These are phyloP conservation scores for Solanum megistacrolobum DNA, from an alignment of 257 asterid species.

Conservation along the genomic window DNA sequence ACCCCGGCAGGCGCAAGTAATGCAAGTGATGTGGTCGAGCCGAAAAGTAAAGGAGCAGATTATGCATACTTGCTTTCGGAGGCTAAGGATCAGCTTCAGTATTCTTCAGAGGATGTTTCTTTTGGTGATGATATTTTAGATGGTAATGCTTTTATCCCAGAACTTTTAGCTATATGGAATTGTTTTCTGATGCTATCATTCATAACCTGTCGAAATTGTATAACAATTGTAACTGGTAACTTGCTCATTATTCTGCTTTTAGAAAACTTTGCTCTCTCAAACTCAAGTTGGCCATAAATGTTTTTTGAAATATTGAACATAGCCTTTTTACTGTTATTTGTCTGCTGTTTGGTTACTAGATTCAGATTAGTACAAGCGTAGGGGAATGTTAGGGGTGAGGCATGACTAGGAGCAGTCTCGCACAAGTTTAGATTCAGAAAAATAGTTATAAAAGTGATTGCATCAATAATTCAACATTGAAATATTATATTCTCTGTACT, in stretches of 20 bases:
- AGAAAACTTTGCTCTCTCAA: not conserved
- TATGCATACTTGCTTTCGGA: slow-evolving; percentile 62
- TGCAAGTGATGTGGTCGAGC: slow-evolving; percentile 42
- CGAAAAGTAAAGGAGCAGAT: slow-evolving; percentile 80
- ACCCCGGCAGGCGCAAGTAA: slow-evolving; percentile 20
- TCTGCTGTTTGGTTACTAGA: not conserved
- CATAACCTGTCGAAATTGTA: not conserved
- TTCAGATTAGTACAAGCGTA: not conserved
- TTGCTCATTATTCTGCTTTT: not conserved
- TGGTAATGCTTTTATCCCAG: slow-evolving; percentile 29
- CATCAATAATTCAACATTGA: not conserved
- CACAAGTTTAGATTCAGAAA: not conserved
- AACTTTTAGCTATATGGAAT: not conserved
- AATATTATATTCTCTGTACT: not conserved
- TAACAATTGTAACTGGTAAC: not conserved
- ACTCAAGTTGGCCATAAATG: not conserved
- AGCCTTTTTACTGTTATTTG: not conserved
- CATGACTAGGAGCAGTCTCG: not conserved
- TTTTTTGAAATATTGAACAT: not conserved
- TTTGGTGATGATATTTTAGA: slow-evolving; percentile 28
- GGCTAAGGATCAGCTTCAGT: slow-evolving; percentile 56
- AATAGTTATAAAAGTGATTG: not conserved
- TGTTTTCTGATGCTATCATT: not conserved
- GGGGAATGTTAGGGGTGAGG: not conserved
- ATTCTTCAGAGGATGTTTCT: slow-evolving; percentile 22